phyloP scores from a whole-genome alignment of 2,329 filamentous ascomycete genomes.

The Aspergillus spinulosporus region DNA sequence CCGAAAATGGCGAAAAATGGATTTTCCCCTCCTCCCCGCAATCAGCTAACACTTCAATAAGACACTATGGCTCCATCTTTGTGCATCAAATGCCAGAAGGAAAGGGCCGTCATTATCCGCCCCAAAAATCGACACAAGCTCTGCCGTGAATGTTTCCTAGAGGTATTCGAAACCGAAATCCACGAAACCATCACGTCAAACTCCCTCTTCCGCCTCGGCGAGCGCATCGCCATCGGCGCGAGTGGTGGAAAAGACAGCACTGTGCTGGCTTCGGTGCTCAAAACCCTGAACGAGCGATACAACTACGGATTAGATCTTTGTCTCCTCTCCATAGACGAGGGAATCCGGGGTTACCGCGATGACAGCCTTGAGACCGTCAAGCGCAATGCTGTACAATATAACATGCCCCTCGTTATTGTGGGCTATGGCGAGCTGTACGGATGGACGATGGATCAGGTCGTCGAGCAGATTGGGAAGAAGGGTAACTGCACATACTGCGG shows the following conservation, averaged over 20 bases:
- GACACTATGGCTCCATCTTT: conserved; percentile 69
- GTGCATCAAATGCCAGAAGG: conserved; percentile 73
- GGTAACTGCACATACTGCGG: conserved; percentile 99
- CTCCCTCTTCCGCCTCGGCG: conserved; percentile 77
- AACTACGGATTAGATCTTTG: conserved; percentile 83
- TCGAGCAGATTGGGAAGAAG: conserved; percentile 94
- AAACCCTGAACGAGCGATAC: conserved; percentile 88
- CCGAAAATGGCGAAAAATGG: conserved; percentile 2
- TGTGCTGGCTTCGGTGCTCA: conserved; percentile 89
- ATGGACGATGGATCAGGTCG: conserved; percentile 99
- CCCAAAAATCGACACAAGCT: conserved; percentile 95
- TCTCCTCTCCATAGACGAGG: conserved; percentile 90
- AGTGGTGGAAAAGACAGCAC: conserved; percentile 98
- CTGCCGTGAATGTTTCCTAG: conserved; percentile 84
- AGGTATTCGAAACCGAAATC: conserved; percentile 86
- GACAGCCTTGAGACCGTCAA: conserved; percentile 96
- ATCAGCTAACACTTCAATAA: background rate
- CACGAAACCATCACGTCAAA: conserved; percentile 87
- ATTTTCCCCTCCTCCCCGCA: conserved; percentile 17
- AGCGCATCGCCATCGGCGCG: conserved; percentile 89
- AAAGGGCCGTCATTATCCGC: conserved; percentile 83
- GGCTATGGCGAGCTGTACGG: conserved; percentile 93
- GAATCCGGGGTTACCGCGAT: conserved; percentile 94
- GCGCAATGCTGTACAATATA: conserved; percentile 85
- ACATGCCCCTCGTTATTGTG: conserved; percentile 87